phyloP scores from a whole-genome alignment of 1,139 yeast genomes.

The Arxiozyma bovina region DNA sequence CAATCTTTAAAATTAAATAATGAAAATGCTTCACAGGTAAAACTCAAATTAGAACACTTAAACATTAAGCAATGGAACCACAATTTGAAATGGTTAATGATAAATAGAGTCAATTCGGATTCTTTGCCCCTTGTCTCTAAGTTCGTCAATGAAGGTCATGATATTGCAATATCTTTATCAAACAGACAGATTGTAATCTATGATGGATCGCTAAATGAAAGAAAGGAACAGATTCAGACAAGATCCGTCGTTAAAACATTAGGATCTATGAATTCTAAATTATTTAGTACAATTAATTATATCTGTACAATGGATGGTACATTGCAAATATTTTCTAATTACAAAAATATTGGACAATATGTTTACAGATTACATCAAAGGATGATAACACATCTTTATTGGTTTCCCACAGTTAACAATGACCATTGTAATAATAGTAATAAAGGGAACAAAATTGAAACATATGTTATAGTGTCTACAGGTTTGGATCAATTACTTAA shows the following conservation, averaged over 20 bases:
- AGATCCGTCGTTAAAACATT: slow-evolving; percentile 31
- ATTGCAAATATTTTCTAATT: slow-evolving; percentile 16
- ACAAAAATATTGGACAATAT: background rate
- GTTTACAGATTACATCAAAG: slow-evolving; percentile 34
- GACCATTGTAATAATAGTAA: background rate
- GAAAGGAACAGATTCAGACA: slow-evolving; percentile 3
- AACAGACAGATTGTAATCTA: slow-evolving; percentile 11
- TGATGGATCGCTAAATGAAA: slow-evolving; percentile 2
- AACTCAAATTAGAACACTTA: background rate
- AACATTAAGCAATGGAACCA: slow-evolving; percentile 14
- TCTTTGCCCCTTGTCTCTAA: slow-evolving; percentile 11
- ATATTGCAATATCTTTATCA: slow-evolving; percentile 16
- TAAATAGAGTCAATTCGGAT: background rate
- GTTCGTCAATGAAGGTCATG: slow-evolving; percentile 8
- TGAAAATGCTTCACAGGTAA: background rate
- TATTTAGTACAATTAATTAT: slow-evolving; percentile 10
- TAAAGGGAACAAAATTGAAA: slow-evolving; percentile 10
- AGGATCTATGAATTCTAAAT: slow-evolving; percentile 10
- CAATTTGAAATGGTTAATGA: slow-evolving; percentile 4
- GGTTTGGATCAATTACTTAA: slow-evolving; percentile 54
- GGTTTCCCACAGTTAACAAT: slow-evolving; percentile 11
- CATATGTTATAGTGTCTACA: slow-evolving; percentile 43
- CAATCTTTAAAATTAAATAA: slow-evolving; percentile 14
- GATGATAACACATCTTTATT: slow-evolving; percentile 35
- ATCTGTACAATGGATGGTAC: slow-evolving; percentile 34